Conservation (phyloP, 306 rosid genomes). For the Cucumis melo region DNA sequence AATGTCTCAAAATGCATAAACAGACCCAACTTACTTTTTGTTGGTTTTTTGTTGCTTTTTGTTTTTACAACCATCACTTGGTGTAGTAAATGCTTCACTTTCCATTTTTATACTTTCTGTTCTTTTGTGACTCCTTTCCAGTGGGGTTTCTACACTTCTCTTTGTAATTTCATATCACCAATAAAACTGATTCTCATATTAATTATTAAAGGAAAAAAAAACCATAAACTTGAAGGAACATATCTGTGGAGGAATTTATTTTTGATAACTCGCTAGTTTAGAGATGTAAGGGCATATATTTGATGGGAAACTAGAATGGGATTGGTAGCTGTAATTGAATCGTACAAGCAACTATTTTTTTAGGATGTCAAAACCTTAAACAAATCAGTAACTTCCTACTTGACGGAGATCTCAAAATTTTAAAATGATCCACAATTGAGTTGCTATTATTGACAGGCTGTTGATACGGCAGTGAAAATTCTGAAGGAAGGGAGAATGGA, state of each 20-base stretch:
- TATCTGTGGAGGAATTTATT: neutral
- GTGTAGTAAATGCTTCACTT: neutral
- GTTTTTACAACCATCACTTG: neutral
- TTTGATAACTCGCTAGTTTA: neutral
- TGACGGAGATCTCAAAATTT: neutral
- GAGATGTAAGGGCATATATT: neutral
- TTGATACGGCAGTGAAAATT: conserved; percentile 63
- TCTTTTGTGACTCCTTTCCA: neutral
- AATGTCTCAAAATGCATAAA: neutral
- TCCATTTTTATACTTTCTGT: neutral
- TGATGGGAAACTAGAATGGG: neutral
- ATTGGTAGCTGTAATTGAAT: neutral
- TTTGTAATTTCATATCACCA: neutral
- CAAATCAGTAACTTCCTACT: neutral
- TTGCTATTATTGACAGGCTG: conserved; percentile 45
- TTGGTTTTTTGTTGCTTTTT: too few species aligned
- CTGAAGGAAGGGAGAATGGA: conserved; percentile 87
- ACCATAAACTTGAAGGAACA: neutral
- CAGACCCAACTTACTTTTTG: neutral
- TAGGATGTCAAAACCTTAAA: neutral
- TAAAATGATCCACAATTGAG: neutral
- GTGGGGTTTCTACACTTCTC: neutral
- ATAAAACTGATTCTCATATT: neutral
- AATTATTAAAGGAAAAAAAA: too few species aligned
- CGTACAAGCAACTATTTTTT: neutral